A percentile compares a stretch with the other conserved stretches of the same genome.
Evolutionary conservation across 2,329 filamentous ascomycete genomes (phyloP).

Genomic region (Kalaharituber pfeilii): DNA sequence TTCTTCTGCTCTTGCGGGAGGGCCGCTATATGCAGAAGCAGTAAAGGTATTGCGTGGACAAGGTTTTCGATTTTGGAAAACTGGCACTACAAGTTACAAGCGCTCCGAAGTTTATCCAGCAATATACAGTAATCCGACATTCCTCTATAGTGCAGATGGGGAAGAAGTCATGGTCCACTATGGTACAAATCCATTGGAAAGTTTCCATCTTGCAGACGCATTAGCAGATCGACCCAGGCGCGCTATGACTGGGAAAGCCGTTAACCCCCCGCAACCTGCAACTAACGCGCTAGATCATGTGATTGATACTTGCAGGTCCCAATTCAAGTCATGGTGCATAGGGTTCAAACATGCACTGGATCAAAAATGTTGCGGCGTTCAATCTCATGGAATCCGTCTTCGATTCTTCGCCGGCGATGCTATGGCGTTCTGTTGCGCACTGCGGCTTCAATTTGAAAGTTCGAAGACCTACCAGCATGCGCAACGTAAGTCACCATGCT

Average conservation of each 20-base stretch:
- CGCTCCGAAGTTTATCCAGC: constrained; percentile 17
- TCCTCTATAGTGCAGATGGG: neutral
- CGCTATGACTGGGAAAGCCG: constrained; percentile 12
- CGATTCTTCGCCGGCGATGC: constrained; percentile 35
- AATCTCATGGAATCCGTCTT: constrained; percentile 22
- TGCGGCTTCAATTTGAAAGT: constrained; percentile 21
- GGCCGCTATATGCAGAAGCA: constrained; percentile 26
- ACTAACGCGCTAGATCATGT: neutral
- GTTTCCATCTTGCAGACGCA: constrained; percentile 40
- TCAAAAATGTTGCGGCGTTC: constrained; percentile 15
- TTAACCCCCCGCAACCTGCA: constrained; percentile 19
- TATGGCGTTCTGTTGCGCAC: constrained; percentile 35
- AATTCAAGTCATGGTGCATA: neutral
- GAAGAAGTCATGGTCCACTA: constrained; percentile 31
- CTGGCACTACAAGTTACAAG: constrained; percentile 6
- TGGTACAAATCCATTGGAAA: constrained; percentile 35
- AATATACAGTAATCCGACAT: constrained; percentile 18
- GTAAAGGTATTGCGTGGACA: constrained; percentile 4
- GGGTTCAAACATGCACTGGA: neutral
- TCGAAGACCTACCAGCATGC: neutral
- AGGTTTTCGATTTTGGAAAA: constrained; percentile 1
- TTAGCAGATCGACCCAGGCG: constrained; percentile 23
- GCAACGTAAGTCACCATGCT: neutral
- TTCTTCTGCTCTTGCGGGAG: constrained; percentile 26
- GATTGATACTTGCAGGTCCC: neutral